Base-by-base conservation (phyloP, 768 basidiomycete species). In the Hemileccinum rubropunctum region DNA sequence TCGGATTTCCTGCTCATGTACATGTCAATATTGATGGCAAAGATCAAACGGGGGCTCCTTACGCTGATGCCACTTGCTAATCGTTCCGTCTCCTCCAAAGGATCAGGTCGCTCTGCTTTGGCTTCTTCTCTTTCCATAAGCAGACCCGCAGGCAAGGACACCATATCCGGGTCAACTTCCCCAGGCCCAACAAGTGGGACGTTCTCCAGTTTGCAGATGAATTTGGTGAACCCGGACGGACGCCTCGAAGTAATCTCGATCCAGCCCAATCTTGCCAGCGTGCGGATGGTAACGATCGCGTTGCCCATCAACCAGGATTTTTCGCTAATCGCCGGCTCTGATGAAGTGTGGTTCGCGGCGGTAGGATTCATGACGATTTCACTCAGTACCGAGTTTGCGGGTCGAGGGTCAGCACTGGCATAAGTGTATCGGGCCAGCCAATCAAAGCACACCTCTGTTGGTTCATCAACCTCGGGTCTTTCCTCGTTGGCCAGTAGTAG, bases 351-450 rank as follows among this genome's bases (percentile, higher is more conserved):
- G 39, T 58, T 48, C 38, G 66, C 58, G 28, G 56, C 59, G 42
- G 69, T 68, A 2, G 81, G 76, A 42, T 80, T 81, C 79, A 86
- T 84, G 44, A 95, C 76, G 45, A 94, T 81, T 32, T 94, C 88
- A 53, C 78, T 81, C 47, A 98, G 77, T 44, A 86, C 75, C 1
- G 91, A 91, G 28, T 76, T 78, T 1, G 92, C 82, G 2, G 95
- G 92, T 14, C 89, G 82, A 1, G 95, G 95, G 63, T 97, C 94
- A 14, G 93, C 92, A 60, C 88, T 93, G 13, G 86, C 92, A 60
- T 95, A 98, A 0, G 95, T 88, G 64, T 97, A 97, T 15, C 97
- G 79, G 10, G 92, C 88, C 15, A 99, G 77, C 93, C 95, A 98
- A 66, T 99, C 97, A 62, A 98, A 95, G 69, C 92, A 95, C 32